phyloP scores from a whole-genome alignment of 2,329 filamentous ascomycete species.

The Hymenoscyphus fraxineus region DNA sequence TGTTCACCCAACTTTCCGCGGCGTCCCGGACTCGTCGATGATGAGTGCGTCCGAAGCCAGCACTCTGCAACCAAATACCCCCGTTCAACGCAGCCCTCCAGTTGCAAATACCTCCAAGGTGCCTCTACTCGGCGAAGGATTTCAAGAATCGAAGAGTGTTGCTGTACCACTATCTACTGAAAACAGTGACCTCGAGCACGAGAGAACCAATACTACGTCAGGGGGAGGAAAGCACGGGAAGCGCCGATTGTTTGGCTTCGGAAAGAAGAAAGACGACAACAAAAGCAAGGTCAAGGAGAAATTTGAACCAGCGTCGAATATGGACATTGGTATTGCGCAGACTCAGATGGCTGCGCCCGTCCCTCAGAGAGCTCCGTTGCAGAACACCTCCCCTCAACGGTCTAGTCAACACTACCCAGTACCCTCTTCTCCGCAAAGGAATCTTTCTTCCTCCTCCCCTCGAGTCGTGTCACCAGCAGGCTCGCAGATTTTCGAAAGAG shows the following conservation, averaged over 20 bases:
- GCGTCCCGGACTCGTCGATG: constrained; percentile 2
- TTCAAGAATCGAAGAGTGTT: constrained; percentile 28
- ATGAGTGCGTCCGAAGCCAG: constrained; percentile 34
- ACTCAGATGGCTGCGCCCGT: constrained; percentile 28
- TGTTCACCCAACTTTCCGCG: not conserved
- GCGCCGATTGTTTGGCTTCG: constrained; percentile 57
- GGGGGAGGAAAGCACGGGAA: constrained; percentile 47
- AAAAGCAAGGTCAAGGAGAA: constrained; percentile 41
- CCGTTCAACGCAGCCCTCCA: constrained; percentile 24
- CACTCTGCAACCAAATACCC: constrained; percentile 29
- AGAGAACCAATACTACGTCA: constrained; percentile 24
- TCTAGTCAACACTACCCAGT: constrained; percentile 39
- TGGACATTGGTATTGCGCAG: constrained; percentile 22
- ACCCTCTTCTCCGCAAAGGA: constrained; percentile 60
- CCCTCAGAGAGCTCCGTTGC: constrained; percentile 32
- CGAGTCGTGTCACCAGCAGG: constrained; percentile 73
- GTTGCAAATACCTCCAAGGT: constrained; percentile 27
- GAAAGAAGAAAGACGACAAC: constrained; percentile 56
- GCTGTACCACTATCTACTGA: constrained; percentile 24
- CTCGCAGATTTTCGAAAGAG: constrained; percentile 86
- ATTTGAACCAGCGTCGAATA: constrained; percentile 27
- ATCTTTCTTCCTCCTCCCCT: constrained; percentile 65
- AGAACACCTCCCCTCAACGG: constrained; percentile 42
- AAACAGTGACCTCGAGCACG: constrained; percentile 29
- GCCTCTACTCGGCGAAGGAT: constrained; percentile 35